Percentiles rank a stretch among this genome's conserved stretches.
These are phyloP conservation scores for Amanita subjunquillea DNA, from an alignment of 768 basidiomycete genomes.

Conservation along the genomic window DNA sequence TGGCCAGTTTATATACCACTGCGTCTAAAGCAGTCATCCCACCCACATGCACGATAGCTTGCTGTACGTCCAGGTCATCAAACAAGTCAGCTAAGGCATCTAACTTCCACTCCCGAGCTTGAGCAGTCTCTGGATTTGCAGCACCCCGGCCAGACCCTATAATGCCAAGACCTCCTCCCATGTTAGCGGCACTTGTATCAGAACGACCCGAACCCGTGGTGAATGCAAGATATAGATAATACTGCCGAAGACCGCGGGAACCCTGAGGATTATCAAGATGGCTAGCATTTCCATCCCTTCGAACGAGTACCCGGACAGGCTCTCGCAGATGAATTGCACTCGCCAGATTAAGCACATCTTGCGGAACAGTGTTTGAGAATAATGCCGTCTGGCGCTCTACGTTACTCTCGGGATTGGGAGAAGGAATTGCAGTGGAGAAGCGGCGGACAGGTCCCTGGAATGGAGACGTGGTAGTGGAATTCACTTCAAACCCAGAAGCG, in stretches of 20 bases:
- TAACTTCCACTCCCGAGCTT: constrained; percentile 90
- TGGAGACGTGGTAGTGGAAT: constrained; percentile 23
- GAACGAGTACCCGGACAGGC: constrained; percentile 94
- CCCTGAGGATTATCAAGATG: constrained; percentile 56
- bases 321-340: constrained; percentile 89
- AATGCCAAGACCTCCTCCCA: constrained; percentile 66
- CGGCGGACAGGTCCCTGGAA: constrained; percentile 35
- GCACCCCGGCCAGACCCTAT: constrained; percentile 88
- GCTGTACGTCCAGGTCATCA: constrained; percentile 73
- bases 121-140: constrained; percentile 71
- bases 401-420: constrained; percentile 28
- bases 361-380: constrained; percentile 98
- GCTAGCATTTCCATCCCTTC: constrained; percentile 79
- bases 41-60: constrained; percentile 83
- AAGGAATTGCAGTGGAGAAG: constrained; percentile 47
- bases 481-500: constrained; percentile 34
- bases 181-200: constrained; percentile 34
- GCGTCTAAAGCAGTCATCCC: constrained; percentile 81
- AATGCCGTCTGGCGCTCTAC: constrained; percentile 79
- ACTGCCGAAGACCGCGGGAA: constrained; percentile 83
- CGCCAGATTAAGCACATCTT: constrained; percentile 94
- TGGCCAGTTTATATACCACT: constrained; percentile 84
- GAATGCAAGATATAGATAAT: constrained; percentile 93
- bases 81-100: constrained; percentile 87
- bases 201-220: constrained; percentile 67